A percentile compares a stretch with the other conserved stretches of the same genome.
Evolutionary conservation across 1,284 basidiomycete species (phyloP).

Genomic region (Calocybe gambosa): DNA sequence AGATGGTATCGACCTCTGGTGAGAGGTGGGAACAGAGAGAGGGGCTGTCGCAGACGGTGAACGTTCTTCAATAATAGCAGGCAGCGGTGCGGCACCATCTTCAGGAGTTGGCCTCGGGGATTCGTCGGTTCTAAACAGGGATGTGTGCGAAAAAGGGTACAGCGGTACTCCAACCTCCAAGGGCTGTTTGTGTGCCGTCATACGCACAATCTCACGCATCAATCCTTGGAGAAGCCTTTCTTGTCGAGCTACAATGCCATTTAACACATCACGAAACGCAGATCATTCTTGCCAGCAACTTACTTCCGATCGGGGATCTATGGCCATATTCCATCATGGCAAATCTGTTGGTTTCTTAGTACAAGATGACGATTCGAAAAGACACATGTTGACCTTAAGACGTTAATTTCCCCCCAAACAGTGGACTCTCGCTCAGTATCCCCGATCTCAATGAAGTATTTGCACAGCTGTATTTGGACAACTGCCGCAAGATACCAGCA

Average conservation of each 20-base stretch:
- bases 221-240: conserved; percentile 74
- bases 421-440: conserved; percentile 64
- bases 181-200: conserved; percentile 72
- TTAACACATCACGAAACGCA: conserved; percentile 2
- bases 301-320: conserved; percentile 77
- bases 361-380: conserved; percentile 7
- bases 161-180: conserved; percentile 71
- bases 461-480: conserved; percentile 77
- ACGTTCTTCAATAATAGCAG: conserved; percentile 26
- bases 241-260: conserved; percentile 52
- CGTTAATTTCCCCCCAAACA: conserved; percentile 80
- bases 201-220: conserved; percentile 77
- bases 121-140: conserved; percentile 51
- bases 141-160: conserved; percentile 69
- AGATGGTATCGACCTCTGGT: conserved; percentile 14
- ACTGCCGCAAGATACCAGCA: conserved; percentile 85
- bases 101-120: conserved; percentile 19
- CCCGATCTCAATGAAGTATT: conserved; percentile 72
- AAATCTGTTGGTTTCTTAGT: conserved; percentile 39
- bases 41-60: conserved; percentile 8
- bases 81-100: conserved; percentile 35
- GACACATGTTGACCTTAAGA: conserved; percentile 48
- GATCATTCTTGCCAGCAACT: conserved; percentile 24
- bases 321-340: conserved; percentile 76
- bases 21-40: conserved; percentile 8